Base-by-base conservation (phyloP, 495 filamentous ascomycete genomes). In the Annulohypoxylon maeteangense region DNA sequence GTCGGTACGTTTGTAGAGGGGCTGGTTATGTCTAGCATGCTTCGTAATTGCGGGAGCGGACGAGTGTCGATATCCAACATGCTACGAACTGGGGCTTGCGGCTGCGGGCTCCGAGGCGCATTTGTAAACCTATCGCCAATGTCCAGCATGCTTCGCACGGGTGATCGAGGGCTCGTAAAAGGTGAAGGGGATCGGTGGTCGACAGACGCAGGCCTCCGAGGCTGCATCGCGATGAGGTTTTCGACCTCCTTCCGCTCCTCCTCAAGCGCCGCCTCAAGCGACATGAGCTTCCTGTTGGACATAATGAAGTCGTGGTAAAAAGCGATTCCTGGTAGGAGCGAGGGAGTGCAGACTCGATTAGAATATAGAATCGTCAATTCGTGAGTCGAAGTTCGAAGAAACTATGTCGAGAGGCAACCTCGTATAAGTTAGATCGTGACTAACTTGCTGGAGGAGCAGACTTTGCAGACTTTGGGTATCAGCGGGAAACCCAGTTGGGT, bases 231-330 rank as follows among this genome's bases (percentile, higher is more conserved):
- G 18, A 93, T 79, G 47, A 91, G 79, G 61, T 86, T 87, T 70
- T 93, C 82, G 44, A 93, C 86, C 79, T 91, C 91, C 63, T 83
- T 84, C 48, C 89, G 85, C 81, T 93, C 91, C 79, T 93, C 88
- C 74, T 93, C 90, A 48, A 92, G 82, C 57, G 89, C 87, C 22
- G 88, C 83, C 81, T 92, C 90, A 63, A 92, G 86, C 68, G 91
- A 92, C 90, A 85, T 85, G 10, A 76, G 75, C 27, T 75, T 75
- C 63, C 64, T 78, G 22, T 55, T 54, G 32, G 74, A 40, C 75
- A 78, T 78, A 4, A 20, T 68, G 60, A 14, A 58, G 45, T 20
- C 18, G 47, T 36, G 29, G 10, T 22, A 18, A 0, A 8, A 23
- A 60, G n/a, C n/a, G n/a, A n/a, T n/a, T n/a, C n/a, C 34, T 34